Base-by-base conservation (phyloP, 2,329 filamentous ascomycete species). In the Pestalotiopsis sp. region DNA sequence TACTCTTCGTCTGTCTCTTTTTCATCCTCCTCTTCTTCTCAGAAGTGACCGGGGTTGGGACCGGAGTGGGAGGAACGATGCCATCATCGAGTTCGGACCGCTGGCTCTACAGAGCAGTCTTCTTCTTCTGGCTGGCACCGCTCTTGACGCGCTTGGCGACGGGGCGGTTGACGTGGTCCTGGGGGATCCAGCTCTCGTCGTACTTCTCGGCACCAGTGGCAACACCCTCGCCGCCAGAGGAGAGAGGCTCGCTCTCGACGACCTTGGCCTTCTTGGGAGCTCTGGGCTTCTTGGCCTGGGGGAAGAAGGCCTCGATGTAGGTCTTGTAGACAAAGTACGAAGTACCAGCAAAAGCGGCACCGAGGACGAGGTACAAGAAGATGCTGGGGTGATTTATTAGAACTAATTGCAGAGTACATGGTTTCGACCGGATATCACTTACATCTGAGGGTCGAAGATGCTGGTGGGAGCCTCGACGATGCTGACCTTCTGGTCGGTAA, bases 251-350 rank as follows among this genome's bases (percentile, higher is more conserved):
- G 70, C 85, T 80, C 79, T 88, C 87, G 66, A 87, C 80, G 63
- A 86, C 84, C 68, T 92, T 90, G 70, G 86, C 85, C 83, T 92
- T 92, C 86, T 93, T 93, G 75, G 81, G 49, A 27, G 68, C 65
- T 68, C 75, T 75, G 58, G 60, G 17, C 78, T 90, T 90, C 77
- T 86, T 88, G 74, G 92, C 91, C 86, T 97, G 94, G 63, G 96
- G 95, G 87, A 98, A 97, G 79, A 99, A 92, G 14, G 94, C 91
- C 77, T 94, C 93, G 82, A 99, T 92, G 94, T 95, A 98, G 77
- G 95, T 97, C 86, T 92, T 96, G 89, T 99, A 99, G 84, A 98
- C 94, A 82, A 97, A 97, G 90, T 95, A 98, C 80, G 92, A 89
- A 66, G 91, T 94, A 71, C 92, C 94, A 73, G 83, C 90, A 80